phyloP scores from a whole-genome alignment of 176 grass and related monocot genomes.

The Tillandsia leiboldiana region DNA sequence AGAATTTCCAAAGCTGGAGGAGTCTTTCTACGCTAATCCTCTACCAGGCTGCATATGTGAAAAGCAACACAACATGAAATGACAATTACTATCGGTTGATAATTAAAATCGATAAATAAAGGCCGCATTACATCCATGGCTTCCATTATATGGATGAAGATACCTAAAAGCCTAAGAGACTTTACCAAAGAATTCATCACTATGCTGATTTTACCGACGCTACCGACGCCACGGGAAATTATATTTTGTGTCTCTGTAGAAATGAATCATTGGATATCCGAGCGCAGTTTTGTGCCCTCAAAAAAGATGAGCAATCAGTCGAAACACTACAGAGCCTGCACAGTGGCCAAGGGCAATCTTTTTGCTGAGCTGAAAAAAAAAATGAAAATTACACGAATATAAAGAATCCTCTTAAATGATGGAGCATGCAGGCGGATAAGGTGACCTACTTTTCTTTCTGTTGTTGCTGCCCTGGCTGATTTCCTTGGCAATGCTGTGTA shows the following conservation, averaged over 20 bases:
- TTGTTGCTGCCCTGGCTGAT: neutral
- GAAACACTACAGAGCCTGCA: neutral
- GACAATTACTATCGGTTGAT: neutral
- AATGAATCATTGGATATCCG: too few relatives aligned
- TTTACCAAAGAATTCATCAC: too few relatives aligned
- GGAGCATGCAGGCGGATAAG: neutral
- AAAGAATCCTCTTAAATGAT: neutral
- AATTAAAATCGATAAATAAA: too few relatives aligned
- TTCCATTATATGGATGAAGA: too few relatives aligned
- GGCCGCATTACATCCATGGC: too few relatives aligned
- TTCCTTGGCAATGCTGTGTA: neutral
- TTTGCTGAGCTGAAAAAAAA: neutral
- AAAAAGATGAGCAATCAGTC: neutral
- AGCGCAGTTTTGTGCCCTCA: too few relatives aligned
- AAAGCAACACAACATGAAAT: constrained; percentile 28
- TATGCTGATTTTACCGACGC: too few relatives aligned
- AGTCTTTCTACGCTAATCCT: constrained; percentile 92
- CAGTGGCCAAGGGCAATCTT: neutral
- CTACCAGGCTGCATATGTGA: constrained; percentile 88
- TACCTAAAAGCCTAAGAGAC: too few relatives aligned
- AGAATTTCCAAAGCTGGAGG: constrained; percentile 87
- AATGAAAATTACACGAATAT: neutral
- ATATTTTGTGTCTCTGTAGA: too few relatives aligned
- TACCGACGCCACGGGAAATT: too few relatives aligned
- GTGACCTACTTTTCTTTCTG: neutral